Evolutionary conservation across 371 early-diverging fungal species (phyloP).

Genomic region (Mucor sp.): DNA sequence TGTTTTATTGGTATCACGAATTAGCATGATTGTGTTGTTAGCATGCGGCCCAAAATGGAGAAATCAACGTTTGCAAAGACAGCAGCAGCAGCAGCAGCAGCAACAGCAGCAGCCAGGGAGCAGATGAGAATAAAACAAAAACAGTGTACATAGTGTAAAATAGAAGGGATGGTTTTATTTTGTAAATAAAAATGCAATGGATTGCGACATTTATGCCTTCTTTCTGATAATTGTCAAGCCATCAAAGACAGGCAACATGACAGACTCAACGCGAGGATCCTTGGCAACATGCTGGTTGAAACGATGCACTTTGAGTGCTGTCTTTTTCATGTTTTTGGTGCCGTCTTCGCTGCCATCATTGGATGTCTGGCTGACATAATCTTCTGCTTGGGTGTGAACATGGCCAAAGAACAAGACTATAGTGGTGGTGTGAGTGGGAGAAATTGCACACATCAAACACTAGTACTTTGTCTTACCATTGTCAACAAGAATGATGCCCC

Average conservation of each 20-base stretch:
- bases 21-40: slow-evolving; percentile 27
- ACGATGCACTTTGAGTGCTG: slow-evolving; percentile 46
- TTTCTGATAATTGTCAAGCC: slow-evolving; percentile 66
- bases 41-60: slow-evolving; percentile 40
- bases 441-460: not conserved
- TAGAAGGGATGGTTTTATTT: not conserved
- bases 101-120: not conserved
- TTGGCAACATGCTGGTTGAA: slow-evolving; percentile 69
- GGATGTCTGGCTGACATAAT: slow-evolving; percentile 1
- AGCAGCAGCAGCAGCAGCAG: not conserved
- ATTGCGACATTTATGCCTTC: not conserved
- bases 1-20: slow-evolving; percentile 32
- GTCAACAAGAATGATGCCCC: slow-evolving; percentile 60
- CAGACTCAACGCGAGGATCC: slow-evolving; percentile 63
- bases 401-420: slow-evolving; percentile 44
- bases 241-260: slow-evolving; percentile 69
- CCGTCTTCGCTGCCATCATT: not conserved
- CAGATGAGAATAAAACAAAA: too few relatives aligned
- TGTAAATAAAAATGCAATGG: not conserved
- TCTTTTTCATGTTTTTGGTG: slow-evolving; percentile 36
- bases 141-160: too few relatives aligned
- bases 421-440: not conserved
- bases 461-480: slow-evolving; percentile 49
- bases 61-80: slow-evolving; percentile 10
- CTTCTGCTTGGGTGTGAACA: slow-evolving; percentile 36